These are phyloP conservation scores for Skeletonema grethae DNA, from an alignment of 108 stramenopile genomes.

Conservation along the genomic window DNA sequence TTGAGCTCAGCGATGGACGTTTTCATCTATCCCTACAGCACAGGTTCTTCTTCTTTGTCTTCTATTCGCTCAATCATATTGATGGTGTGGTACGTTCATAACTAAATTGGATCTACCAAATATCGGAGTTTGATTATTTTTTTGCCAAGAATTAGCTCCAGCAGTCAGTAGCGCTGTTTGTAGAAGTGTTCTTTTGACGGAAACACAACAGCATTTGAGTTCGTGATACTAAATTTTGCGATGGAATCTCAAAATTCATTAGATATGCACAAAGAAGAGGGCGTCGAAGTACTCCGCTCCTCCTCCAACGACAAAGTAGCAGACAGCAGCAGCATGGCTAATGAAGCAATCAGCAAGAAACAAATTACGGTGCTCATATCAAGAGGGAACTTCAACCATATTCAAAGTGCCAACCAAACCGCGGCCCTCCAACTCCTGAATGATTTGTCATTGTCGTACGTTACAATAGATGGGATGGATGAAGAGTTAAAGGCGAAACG, in stretches of 20 bases:
- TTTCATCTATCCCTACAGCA: too few species aligned
- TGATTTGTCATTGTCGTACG: conserved; percentile 1
- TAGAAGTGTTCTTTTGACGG: too few species aligned
- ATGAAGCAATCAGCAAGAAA: conserved; percentile 2
- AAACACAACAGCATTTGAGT: too few species aligned
- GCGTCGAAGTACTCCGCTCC: background rate
- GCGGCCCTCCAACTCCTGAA: background rate
- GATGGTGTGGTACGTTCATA: too few species aligned
- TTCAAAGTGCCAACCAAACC: conserved; percentile 3
- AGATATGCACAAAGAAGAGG: background rate
- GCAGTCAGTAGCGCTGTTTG: too few species aligned
- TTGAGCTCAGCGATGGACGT: too few species aligned
- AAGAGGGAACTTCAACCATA: conserved; percentile 1
- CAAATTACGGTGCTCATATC: conserved; percentile 10
- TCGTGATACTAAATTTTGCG: too few species aligned
- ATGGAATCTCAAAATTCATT: background rate
- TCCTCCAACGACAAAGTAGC: background rate
- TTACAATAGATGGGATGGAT: conserved; percentile 14
- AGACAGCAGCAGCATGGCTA: background rate
- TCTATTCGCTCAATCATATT: too few species aligned
- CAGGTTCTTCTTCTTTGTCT: too few species aligned
- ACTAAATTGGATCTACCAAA: too few species aligned
- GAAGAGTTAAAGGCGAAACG: conserved; percentile 1
- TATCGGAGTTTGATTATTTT: too few species aligned
- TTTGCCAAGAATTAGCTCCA: too few species aligned